Evolutionary conservation across 225 moss, liverwort and hornwort species (phyloP), one percentile per base, ranked within the genome.

Genomic region (Straminergon stramineum): DNA sequence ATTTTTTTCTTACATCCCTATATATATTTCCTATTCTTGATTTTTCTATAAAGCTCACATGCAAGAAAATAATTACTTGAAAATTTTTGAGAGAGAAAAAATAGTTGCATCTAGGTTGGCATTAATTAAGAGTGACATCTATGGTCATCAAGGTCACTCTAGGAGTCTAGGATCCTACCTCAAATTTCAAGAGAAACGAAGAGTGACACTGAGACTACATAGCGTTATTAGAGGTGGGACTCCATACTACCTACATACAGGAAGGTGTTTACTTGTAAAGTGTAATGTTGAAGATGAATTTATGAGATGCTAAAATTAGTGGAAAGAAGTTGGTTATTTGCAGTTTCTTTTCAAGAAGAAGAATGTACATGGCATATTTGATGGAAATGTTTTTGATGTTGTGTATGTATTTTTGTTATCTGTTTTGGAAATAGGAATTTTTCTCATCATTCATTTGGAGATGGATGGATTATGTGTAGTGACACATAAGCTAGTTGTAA

Each of bases 201-300:
- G 14, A 24, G 2, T 70, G 14, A 22, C 14, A 70, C 39, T 2
- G 8, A 39, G 8, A 24, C 24, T 14, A 70, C 13, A 69, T 23
- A 13, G 0, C 2, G 0, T n/a, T 5, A 0, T 13, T 0, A 69
- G 0, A n/a, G 11, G 5, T 0, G 24, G 39, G 23, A 23, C 5
- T 70, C 4, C 14, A n/a, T 69, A 69, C 35, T 37, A 37, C 23
- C 2, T 39, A 39, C 2, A 14, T 39, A 4, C 4, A 13, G 8
- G 26, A 2, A 71, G 26, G 24, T 71, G 41, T 71, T 15, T 15
- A 5, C 15, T 71, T 71, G 5, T 4, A n/a, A 23, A 23, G n/a
- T 71, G 2, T 26, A 41, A 15, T 15, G 15, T 26, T 71, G 7
- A 14, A 24, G 24, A 39, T 39, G 23, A 70, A 23, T 23, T 24